Evolutionary conservation across 2,329 filamentous ascomycete species (phyloP).

Genomic region (Pyrenophora teres): DNA sequence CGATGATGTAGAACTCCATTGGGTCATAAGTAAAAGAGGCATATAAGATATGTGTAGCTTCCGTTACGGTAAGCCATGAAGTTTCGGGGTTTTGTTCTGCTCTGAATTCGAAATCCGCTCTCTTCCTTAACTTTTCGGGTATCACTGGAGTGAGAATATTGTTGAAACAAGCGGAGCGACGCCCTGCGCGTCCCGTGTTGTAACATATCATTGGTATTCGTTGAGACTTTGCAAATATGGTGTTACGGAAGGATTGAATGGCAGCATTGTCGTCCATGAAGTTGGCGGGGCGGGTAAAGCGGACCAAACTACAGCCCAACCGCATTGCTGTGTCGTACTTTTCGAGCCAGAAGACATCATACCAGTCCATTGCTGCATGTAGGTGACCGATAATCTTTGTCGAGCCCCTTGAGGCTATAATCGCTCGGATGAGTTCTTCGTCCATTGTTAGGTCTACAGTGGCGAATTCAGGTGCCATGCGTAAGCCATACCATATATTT

Average conservation of each 20-base stretch:
- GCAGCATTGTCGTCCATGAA: constrained; percentile 66
- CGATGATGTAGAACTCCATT: constrained; percentile 74
- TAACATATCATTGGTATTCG: constrained; percentile 64
- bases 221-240: constrained; percentile 52
- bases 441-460: constrained; percentile 65
- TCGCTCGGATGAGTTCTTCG: constrained; percentile 56
- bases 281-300: constrained; percentile 62
- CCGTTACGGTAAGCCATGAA: constrained; percentile 61
- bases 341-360: constrained; percentile 58
- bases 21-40: constrained; percentile 69
- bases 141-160: constrained; percentile 65
- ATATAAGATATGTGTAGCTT: constrained; percentile 69
- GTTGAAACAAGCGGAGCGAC: constrained; percentile 70
- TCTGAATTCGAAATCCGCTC: constrained; percentile 43
- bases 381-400: constrained; percentile 67
- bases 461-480: constrained; percentile 65
- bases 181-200: constrained; percentile 66
- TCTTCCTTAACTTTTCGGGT: constrained; percentile 53
- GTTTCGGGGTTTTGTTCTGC: constrained; percentile 46
- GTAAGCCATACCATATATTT: constrained; percentile 63
- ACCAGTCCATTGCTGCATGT: constrained; percentile 59
- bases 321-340: constrained; percentile 63
- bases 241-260: constrained; percentile 60
- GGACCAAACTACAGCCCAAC: constrained; percentile 65
- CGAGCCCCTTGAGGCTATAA: constrained; percentile 58